Evolutionary conservation across 106 monocot genomes (phyloP).

Genomic region (Amphibolis antarctica): DNA sequence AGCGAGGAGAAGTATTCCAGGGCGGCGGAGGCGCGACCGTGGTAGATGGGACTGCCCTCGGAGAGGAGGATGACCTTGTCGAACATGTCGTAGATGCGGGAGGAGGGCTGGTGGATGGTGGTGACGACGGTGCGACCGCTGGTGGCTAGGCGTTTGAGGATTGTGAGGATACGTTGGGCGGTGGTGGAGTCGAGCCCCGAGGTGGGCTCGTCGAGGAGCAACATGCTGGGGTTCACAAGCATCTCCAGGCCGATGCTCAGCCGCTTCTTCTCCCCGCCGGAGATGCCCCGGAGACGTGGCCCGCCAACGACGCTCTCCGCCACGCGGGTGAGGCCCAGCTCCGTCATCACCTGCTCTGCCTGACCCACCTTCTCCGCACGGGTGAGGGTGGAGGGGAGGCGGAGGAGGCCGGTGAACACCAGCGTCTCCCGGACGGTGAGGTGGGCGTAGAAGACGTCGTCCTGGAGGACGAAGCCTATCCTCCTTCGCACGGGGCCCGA

Average conservation of each 20-base stretch:
- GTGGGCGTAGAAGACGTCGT: slow-evolving; percentile 35
- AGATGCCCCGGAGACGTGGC: slow-evolving; percentile 23
- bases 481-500: slow-evolving; percentile 16
- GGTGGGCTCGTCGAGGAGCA: slow-evolving; percentile 50
- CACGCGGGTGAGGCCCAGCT: slow-evolving; percentile 28
- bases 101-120: slow-evolving; percentile 60
- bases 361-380: slow-evolving; percentile 23
- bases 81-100: slow-evolving; percentile 50
- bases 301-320: slow-evolving; percentile 35
- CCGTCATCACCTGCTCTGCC: slow-evolving; percentile 19
- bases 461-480: slow-evolving; percentile 27
- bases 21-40: slow-evolving; percentile 38
- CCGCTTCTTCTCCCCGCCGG: slow-evolving; percentile 48
- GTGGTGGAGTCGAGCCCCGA: slow-evolving; percentile 55
- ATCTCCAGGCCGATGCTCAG: slow-evolving; percentile 60
- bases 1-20: slow-evolving; percentile 58
- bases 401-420: slow-evolving; percentile 26
- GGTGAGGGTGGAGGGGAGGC: slow-evolving; percentile 17
- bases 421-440: slow-evolving; percentile 32
- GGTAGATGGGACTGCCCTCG: slow-evolving; percentile 41
- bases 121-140: slow-evolving; percentile 43
- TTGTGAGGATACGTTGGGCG: slow-evolving; percentile 34
- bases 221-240: slow-evolving; percentile 44
- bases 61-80: slow-evolving; percentile 41
- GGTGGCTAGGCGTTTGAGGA: slow-evolving; percentile 23